Base-by-base conservation (phyloP, 2,329 filamentous ascomycete species). In the Aspergillus ustus region DNA sequence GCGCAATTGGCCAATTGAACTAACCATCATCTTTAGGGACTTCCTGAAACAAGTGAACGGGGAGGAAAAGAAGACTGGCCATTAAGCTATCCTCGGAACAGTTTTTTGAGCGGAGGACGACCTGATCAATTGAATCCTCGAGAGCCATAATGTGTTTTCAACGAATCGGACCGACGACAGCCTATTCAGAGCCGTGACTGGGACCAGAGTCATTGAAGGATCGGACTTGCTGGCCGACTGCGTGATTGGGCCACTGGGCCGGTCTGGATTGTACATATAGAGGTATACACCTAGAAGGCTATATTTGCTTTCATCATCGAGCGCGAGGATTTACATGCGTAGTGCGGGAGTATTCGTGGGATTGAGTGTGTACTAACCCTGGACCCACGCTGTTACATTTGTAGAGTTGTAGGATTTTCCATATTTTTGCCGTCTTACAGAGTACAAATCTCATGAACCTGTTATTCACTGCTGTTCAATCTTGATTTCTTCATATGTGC, bases 11-110 rank as follows among this genome's bases (percentile, higher is more conserved):
- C 44, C 25, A 25, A 25, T 25, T 40, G 34, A 2, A 40, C 34
- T 57, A 43, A 62, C 46, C 20, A 53, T 19, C 17, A 2, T 25
- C 9, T 22, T 17, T 68, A 84, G 82, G 73, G 79, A 83, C 61
- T 84, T 84, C 72, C 62, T 84, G 69, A 81, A 83, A 66, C 77
- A 77, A 61, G 76, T 81, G 54, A 79, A 83, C 65, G 79, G 77
- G 57, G 81, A 81, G 63, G 77, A 78, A 57, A 78, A 81, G 69
- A 82, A 82, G 72, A 74, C 73, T 46, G 75, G 77, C 63, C 77
- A 80, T 61, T 78, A 77, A 67, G 58, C 20, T 37, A 45, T 54
- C 56, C 45, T 43, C 20, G 37, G 28, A 34, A 61, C 50, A 40
- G 40, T 57, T 57, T 60, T 56, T 19, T 49, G 52, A 55, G 37